These are phyloP conservation scores for Canavalia ensiformis DNA, from an alignment of 306 rosid genomes.

Conservation along the genomic window DNA sequence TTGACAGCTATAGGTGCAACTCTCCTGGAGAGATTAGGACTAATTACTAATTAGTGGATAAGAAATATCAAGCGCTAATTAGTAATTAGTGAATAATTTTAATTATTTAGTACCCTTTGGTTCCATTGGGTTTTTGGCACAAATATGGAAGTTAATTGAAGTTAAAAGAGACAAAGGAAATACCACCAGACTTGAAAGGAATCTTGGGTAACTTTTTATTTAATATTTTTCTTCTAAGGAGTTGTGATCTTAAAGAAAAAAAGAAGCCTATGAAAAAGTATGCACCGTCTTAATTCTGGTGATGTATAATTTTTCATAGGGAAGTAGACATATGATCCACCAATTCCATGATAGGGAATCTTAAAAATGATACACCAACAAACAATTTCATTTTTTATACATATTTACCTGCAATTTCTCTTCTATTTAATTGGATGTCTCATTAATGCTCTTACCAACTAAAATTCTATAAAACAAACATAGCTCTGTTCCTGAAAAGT, in stretches of 20 bases:
- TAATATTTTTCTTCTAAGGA: slow-evolving; percentile 5
- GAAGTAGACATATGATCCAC: slow-evolving; percentile 54
- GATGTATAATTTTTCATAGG: slow-evolving; percentile 42
- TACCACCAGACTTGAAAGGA: slow-evolving; percentile 42
- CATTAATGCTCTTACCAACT: slow-evolving; percentile 39
- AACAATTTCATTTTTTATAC: slow-evolving; percentile 42
- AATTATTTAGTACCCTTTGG: slow-evolving; percentile 36
- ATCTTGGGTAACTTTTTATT: slow-evolving; percentile 34
- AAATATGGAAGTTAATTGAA: slow-evolving; percentile 23
- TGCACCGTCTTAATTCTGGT: slow-evolving; percentile 12
- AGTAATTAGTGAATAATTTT: slow-evolving; percentile 29
- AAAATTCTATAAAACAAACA: background rate
- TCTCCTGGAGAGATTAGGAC: background rate
- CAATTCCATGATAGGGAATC: slow-evolving; percentile 68
- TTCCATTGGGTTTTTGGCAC: slow-evolving; percentile 16
- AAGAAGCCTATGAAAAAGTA: slow-evolving; percentile 33
- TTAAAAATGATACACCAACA: slow-evolving; percentile 65
- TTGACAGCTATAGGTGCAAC: no score
- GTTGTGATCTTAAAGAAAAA: slow-evolving; percentile 54
- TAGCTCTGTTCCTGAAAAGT: background rate
- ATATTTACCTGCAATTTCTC: slow-evolving; percentile 34
- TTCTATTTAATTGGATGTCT: slow-evolving; percentile 52
- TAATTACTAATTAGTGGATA: slow-evolving; percentile 27
- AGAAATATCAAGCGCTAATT: slow-evolving; percentile 10
- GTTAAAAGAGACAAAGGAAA: slow-evolving; percentile 18